Evolutionary conservation across 331 rosid genomes (phyloP), one percentile per base, ranked within the genome.

Genomic region (Pyrus hybrid): DNA sequence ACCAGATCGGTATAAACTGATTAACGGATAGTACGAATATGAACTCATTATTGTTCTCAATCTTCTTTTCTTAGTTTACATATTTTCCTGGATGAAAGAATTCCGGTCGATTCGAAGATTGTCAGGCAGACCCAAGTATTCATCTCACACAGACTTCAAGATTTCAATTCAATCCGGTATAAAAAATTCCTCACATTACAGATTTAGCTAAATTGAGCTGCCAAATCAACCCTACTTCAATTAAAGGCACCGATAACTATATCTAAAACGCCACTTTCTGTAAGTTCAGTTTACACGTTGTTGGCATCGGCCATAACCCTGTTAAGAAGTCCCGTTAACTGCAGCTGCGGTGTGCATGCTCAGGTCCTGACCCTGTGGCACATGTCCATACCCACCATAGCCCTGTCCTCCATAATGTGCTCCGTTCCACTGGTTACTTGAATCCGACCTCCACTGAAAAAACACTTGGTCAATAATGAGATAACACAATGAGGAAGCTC

Each of bases 391-490:
- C 41, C 83, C 83, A 75, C 94, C 97, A 74, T 84, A 84, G 21
- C 94, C 82, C 45, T 86, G 86, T 22, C 89, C 92, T 45, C 92
- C 93, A 68, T 90, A 84, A 33, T 89, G 93, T 13, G 80, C 75
- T 73, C 96, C 98, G 72, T 85, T 85, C 91, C 91, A 87, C 79
- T 85, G 91, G 86, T 87, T 82, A 62, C 76, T 64, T 49, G 91
- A 82, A 81, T 92, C 96, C 22, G 75, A 53, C 76, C 97, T 90
- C 98, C 98, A 91, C 98, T 94, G 96, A 76, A 25, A 82, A 13
- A 61, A 76, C 57, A 58, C 79, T 68, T 58, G n/a, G 74, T 73
- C 70, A 29, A 8, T 13, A 54, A 66, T 56, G 25, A 37, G 51
- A 29, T n/a, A 25, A 26, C 2, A 4, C 7, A 28, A 28, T 0